These are phyloP conservation scores for Plasmodium gonderi DNA, from an alignment of 169 alveolate species.

Conservation along the genomic window DNA sequence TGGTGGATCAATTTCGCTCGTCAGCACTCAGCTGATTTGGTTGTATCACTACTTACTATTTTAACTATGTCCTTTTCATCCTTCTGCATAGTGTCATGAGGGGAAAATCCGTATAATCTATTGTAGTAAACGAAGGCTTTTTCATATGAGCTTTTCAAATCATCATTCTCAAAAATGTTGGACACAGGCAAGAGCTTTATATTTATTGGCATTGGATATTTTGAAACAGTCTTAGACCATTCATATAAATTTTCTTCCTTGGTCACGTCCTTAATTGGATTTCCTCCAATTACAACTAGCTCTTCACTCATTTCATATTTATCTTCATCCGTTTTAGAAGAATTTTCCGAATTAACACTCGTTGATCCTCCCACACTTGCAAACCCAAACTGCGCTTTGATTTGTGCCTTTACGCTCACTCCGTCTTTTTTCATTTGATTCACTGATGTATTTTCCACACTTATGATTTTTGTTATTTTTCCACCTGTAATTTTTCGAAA, in stretches of 20 bases:
- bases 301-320: constrained; percentile 74
- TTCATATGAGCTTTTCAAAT: constrained; percentile 76
- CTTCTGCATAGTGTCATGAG: constrained; percentile 73
- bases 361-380: constrained; percentile 56
- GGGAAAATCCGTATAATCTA: constrained; percentile 83
- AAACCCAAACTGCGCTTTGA: constrained; percentile 79
- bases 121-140: constrained; percentile 83
- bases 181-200: constrained; percentile 76
- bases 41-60: constrained; percentile 36
- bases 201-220: constrained; percentile 85
- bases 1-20: too few relatives aligned
- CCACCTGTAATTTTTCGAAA: constrained; percentile 78
- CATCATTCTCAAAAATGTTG: constrained; percentile 40
- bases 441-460: constrained; percentile 80
- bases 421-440: constrained; percentile 80
- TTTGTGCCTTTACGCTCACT: constrained; percentile 77
- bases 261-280: constrained; percentile 82
- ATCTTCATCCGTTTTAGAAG: constrained; percentile 21
- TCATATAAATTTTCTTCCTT: constrained; percentile 78
- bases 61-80: constrained; percentile 49
- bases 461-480: constrained; percentile 85
- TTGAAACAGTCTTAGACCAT: constrained; percentile 81
- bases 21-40: too few relatives aligned
- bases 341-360: neutral
- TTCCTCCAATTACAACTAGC: constrained; percentile 85